A percentile compares a stretch with the other conserved stretches of the same genome.
Conservation (phyloP, 352 stramenopile species). For the Pythium insidiosum region DNA sequence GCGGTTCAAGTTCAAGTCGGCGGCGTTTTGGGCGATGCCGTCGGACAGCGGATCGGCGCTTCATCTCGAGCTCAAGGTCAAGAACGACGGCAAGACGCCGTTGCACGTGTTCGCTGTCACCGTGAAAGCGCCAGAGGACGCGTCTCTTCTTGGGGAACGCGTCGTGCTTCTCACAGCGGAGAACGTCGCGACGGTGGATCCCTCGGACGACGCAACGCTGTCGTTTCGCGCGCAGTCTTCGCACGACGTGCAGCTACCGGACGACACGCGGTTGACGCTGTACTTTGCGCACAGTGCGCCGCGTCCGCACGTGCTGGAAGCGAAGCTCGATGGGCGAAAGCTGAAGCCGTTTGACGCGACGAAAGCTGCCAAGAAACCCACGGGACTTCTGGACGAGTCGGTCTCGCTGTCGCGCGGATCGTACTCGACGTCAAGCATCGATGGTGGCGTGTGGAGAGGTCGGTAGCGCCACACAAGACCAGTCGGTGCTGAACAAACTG, state of each 20-base stretch:
- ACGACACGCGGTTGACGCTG: constrained; percentile 26
- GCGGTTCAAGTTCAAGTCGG: constrained; percentile 9
- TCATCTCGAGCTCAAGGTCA: constrained; percentile 11
- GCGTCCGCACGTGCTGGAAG: constrained; percentile 42
- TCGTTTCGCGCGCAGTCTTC: constrained; percentile 6
- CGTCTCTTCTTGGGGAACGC: too few relatives aligned
- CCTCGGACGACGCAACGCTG: not conserved
- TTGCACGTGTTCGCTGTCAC: constrained; percentile 15
- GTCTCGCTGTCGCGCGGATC: too few relatives aligned
- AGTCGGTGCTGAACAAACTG: not conserved
- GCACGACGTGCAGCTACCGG: constrained; percentile 6
- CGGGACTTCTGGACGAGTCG: constrained; percentile 18
- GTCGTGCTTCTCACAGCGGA: not conserved
- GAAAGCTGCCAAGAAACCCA: constrained; percentile 16
- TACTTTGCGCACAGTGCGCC: constrained; percentile 65
- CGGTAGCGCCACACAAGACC: not conserved
- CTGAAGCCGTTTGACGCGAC: constrained; percentile 17
- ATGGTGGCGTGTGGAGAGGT: too few relatives aligned
- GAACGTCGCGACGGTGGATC: constrained; percentile 8
- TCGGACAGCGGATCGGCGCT: not conserved
- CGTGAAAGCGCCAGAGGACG: constrained; percentile 7
- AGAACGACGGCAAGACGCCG: constrained; percentile 10
- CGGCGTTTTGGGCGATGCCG: constrained; percentile 10
- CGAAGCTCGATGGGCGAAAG: constrained; percentile 24
- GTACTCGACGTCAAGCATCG: too few relatives aligned